Evolutionary conservation across 345 rosid genomes (phyloP), one percentile per base, ranked within the genome.

Genomic region (Passiflora organensis): DNA sequence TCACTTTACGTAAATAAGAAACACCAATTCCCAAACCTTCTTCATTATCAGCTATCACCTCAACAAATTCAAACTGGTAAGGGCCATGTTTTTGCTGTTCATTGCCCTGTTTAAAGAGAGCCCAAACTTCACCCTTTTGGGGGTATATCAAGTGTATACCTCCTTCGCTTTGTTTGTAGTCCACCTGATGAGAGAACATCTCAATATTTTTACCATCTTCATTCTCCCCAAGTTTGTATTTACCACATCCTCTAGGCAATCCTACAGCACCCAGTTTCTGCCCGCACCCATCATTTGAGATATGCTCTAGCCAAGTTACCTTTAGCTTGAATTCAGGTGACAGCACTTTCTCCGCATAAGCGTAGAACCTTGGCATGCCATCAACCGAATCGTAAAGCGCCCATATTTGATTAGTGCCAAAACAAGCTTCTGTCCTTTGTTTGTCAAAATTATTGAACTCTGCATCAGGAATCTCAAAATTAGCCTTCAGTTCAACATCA

Each of bases 341-440:
- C 51, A 53, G 24, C 41, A 91, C 93, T 69, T 80, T 86, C 50
- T 50, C 65, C 43, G 88, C 57, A 59, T 65, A 60, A 32, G 88
- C 96, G 76, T 91, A 86, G 51, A 57, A 77, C 56, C 96, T 82
- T 14, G 96, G 98, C 98, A 91, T 82, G 65, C 82, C 76, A 44
- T 88, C 98, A 24, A 51, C 11, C 16, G 74, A 10, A 78, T 91
- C 95, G 77, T 88, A 91, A 66, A 81, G 32, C 44, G 98, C 93
- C 96, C 98, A 91, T 37, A 86, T 43, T 67, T 91, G 93, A 69
- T 77, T 64, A 51, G 63, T 85, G 58, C 76, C 63, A 86, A 91
- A 88, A 69, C 74, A 64, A 62, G 32, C 56, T 62, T 71, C 75
- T 21, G 60, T 66, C 69, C 49, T 68, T 20, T 49, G 51, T 68